phyloP scores from a whole-genome alignment of 164 flowering plant species.

The Stephania japonica region DNA sequence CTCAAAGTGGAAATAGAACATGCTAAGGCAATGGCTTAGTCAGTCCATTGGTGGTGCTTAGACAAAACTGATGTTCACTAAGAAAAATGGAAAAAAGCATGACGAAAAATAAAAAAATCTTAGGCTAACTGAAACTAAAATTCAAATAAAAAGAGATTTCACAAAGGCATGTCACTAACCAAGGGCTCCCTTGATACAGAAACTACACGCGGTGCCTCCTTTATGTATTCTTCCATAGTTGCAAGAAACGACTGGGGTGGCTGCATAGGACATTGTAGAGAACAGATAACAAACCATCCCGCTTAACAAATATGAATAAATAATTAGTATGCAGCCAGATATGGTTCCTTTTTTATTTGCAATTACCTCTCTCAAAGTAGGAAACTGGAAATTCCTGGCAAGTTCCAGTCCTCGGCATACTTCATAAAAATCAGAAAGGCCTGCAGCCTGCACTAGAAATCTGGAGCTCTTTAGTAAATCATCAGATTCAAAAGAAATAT shows the following conservation, averaged over 20 bases:
- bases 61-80: neutral
- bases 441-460: slow-evolving; percentile 58
- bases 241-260: slow-evolving; percentile 94
- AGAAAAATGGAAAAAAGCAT: neutral
- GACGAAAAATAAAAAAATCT: neutral
- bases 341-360: neutral
- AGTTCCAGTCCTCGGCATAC: slow-evolving; percentile 92
- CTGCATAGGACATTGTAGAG: slow-evolving; percentile 35
- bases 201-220: slow-evolving; percentile 93
- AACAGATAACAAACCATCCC: neutral
- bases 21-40: too few relatives aligned
- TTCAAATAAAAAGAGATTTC: neutral
- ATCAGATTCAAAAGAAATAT: neutral
- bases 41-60: neutral
- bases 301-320: neutral
- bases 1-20: too few relatives aligned
- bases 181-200: slow-evolving; percentile 60
- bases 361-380: slow-evolving; percentile 81
- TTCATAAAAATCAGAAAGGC: slow-evolving; percentile 92
- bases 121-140: neutral
- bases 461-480: slow-evolving; percentile 7
- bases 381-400: slow-evolving; percentile 98
- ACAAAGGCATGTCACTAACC: slow-evolving; percentile 43
- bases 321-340: neutral
- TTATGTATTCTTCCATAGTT: slow-evolving; percentile 98